Conservation (phyloP, 768 basidiomycete species). For the Cubamyces sp. region DNA sequence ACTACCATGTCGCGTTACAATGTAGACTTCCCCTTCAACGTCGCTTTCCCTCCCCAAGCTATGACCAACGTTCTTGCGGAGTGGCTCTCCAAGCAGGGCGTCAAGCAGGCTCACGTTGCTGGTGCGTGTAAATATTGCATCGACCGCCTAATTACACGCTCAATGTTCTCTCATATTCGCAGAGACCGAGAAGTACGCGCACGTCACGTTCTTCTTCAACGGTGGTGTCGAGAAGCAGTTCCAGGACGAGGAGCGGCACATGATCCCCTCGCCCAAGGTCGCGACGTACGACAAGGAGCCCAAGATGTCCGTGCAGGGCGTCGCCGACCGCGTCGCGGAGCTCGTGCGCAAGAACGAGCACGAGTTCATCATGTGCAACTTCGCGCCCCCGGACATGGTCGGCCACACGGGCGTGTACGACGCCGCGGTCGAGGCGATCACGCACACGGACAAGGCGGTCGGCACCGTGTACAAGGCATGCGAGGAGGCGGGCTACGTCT, state of each 20-base stretch:
- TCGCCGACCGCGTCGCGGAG: constrained; percentile 93
- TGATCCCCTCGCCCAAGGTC: constrained; percentile 93
- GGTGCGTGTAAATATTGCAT: constrained; percentile 43
- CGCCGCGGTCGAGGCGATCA: constrained; percentile 87
- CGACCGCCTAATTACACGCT: background rate
- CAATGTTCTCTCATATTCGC: background rate
- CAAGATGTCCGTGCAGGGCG: constrained; percentile 85
- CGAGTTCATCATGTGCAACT: constrained; percentile 98
- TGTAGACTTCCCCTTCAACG: constrained; percentile 82
- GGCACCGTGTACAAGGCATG: constrained; percentile 87
- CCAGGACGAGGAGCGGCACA: constrained; percentile 75
- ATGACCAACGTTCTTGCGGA: constrained; percentile 97
- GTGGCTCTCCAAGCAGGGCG: constrained; percentile 77
- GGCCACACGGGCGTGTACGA: constrained; percentile 93
- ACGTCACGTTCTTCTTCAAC: constrained; percentile 99
- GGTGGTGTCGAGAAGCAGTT: constrained; percentile 96
- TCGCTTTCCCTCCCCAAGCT: constrained; percentile 91
- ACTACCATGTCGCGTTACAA: constrained; percentile 96
- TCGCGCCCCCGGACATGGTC: constrained; percentile 97
- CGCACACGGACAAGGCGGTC: constrained; percentile 88
- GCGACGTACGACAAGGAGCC: constrained; percentile 94
- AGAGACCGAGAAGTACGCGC: constrained; percentile 98
- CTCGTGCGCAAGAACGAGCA: constrained; percentile 68
- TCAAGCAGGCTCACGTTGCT: constrained; percentile 89
- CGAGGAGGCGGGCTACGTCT: constrained; percentile 81